Evolutionary conservation across 371 early-diverging fungal genomes (phyloP), one percentile per base, ranked within the genome.

Genomic region (Zopfochytrium polystomum): DNA sequence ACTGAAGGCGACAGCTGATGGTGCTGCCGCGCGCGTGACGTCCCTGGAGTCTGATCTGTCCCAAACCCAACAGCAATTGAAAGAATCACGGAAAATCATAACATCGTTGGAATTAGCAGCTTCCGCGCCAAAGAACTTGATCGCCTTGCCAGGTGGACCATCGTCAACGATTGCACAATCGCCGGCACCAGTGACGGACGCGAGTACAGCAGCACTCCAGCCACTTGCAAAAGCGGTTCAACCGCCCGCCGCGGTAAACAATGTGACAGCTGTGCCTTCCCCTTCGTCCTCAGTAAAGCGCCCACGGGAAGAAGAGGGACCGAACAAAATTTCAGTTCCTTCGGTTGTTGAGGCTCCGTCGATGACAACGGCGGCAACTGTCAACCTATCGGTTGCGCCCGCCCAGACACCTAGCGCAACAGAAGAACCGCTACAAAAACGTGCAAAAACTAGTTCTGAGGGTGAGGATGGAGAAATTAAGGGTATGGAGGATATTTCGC

Each of bases 281-380:
- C 57, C 63, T n/a, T 63, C 63, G 13, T 57, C 63, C 34, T 53
- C 57, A 26, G 20, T 57, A 11, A 63, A 63, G 35, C 18, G 63
- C 1, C 52, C 63, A 11, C 51, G 63, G n/a, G 63, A 63, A 49
- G 63, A 56, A 15, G 56, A 38, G 32, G 42, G n/a, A 29, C 33
- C 38, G 13, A 15, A 38, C 42, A n/a, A n/a, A 22, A 22, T 9
- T 9, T 15, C 26, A 15, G 13, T 52, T 22, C 52, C 52, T 26
- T 31, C 52, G 1, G 33, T 31, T 1, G 31, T 33, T 30, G 48
- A 48, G 23, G 48, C 48, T 38, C 38, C 38, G 7, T 18, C 18
- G 7, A 38, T 38, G 7, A 7, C 38, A 18, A 38, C 38, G 38
- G 38, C 38, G 18, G 11, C 38, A 38, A 18, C 38, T 38, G 38